phyloP scores from a whole-genome alignment of 495 filamentous ascomycete species.

The Pyrenula aspistea region DNA sequence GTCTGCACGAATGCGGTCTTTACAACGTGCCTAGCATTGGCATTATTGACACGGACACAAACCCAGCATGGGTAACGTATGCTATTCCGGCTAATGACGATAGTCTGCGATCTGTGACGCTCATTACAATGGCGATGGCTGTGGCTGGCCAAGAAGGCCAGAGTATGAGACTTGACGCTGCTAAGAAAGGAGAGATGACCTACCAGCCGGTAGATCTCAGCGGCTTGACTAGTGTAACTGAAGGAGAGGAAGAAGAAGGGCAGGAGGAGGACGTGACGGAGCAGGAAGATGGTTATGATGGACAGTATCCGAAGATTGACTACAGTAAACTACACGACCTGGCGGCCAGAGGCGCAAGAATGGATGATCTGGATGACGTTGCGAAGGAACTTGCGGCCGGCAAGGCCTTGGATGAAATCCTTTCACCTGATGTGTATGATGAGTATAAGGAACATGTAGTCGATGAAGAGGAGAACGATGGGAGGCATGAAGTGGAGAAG shows the following conservation, averaged over 20 bases:
- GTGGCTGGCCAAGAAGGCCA: conserved; percentile 74
- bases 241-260: not conserved
- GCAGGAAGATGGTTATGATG: not conserved
- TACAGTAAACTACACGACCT: too few species aligned
- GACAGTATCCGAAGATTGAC: too few species aligned
- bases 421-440: not conserved
- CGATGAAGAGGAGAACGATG: conserved; percentile 4
- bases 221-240: not conserved
- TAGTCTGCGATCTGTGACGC: conserved; percentile 65
- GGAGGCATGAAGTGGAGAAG: too few species aligned
- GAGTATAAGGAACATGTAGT: too few species aligned
- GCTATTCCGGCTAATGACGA: conserved; percentile 96
- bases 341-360: not conserved
- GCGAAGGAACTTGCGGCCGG: not conserved
- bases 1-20: conserved; percentile 82
- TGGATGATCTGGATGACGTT: not conserved
- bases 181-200: conserved; percentile 42
- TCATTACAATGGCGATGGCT: conserved; percentile 79
- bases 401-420: not conserved
- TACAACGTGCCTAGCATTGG: conserved; percentile 90
- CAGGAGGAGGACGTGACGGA: conserved; percentile 9
- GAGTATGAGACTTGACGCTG: conserved; percentile 45
- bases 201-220: conserved; percentile 35
- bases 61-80: conserved; percentile 93
- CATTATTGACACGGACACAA: conserved; percentile 83